A percentile compares a stretch with the other conserved stretches of the same genome.
These are phyloP conservation scores for Rubroboletus satanas DNA, from an alignment of 768 basidiomycete genomes.

Conservation along the genomic window DNA sequence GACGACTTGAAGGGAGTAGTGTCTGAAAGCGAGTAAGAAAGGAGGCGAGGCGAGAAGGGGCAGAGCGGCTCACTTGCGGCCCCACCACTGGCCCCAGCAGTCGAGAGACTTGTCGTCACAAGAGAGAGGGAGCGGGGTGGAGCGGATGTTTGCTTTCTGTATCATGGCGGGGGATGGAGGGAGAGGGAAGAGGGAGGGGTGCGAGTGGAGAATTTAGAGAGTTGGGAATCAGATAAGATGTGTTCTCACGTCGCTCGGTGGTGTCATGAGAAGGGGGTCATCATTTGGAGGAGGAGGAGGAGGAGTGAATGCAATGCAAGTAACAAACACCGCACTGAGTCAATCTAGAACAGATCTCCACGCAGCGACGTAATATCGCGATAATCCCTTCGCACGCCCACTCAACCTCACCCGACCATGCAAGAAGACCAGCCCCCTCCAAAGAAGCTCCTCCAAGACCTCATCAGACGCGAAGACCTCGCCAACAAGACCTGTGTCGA, in stretches of 20 bases:
- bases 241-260: constrained; percentile 22
- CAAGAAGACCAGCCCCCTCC: constrained; percentile 30
- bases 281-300: no score
- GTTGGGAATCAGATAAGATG: constrained; percentile 34
- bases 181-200: neutral
- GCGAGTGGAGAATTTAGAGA: neutral
- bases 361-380: no score
- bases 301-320: no score
- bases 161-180: constrained; percentile 45
- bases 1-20: constrained; percentile 80
- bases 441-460: constrained; percentile 69
- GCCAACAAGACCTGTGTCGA: constrained; percentile 78
- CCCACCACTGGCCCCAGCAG: constrained; percentile 69
- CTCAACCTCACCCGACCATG: neutral
- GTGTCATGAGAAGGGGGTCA: no score
- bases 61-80: constrained; percentile 47
- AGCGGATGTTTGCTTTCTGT: constrained; percentile 42
- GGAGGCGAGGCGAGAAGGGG: neutral
- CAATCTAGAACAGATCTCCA: no score
- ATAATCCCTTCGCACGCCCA: constrained; percentile 6
- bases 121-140: neutral
- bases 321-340: no score
- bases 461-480: constrained; percentile 67
- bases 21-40: constrained; percentile 37
- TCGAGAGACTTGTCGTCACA: constrained; percentile 46